Conservation (phyloP, 305 asterid species). For the Fraxinus baroniana region DNA sequence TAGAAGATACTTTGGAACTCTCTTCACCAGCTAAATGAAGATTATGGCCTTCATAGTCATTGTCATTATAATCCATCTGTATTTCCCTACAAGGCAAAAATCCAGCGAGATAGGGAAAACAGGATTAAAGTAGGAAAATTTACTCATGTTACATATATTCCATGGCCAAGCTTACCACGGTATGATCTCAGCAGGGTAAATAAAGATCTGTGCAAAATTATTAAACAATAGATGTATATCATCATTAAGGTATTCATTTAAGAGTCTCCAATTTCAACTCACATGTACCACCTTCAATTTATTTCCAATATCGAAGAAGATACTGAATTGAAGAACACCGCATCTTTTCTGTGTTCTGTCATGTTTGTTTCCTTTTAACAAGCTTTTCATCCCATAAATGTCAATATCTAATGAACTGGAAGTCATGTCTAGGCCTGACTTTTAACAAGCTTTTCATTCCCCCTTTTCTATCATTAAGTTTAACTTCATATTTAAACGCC, state of each 20-base stretch:
- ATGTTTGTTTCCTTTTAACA: background rate
- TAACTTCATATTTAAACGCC: background rate
- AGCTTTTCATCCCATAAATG: background rate
- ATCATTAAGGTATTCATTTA: background rate
- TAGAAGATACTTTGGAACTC: conserved; percentile 75
- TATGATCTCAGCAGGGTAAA: conserved; percentile 1
- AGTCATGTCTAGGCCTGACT: background rate
- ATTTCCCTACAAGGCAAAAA: conserved; percentile 47
- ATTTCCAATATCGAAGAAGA: background rate
- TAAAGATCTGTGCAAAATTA: conserved; percentile 12
- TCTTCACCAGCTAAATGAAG: conserved; percentile 85
- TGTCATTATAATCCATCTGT: conserved; percentile 94
- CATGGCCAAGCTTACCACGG: conserved; percentile 15
- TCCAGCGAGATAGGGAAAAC: conserved; percentile 19
- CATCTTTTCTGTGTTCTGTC: background rate
- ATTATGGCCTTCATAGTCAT: conserved; percentile 80
- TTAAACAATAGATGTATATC: conserved; percentile 1
- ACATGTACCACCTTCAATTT: background rate
- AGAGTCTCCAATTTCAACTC: background rate
- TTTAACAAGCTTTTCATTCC: no score
- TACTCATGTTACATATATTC: conserved; percentile 6
- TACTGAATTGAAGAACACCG: background rate
- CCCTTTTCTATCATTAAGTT: background rate
- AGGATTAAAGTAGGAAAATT: background rate
- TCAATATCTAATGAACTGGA: background rate